These are phyloP conservation scores for Camellia oleifera DNA, from an alignment of 179 eudicot genomes.

Conservation along the genomic window DNA sequence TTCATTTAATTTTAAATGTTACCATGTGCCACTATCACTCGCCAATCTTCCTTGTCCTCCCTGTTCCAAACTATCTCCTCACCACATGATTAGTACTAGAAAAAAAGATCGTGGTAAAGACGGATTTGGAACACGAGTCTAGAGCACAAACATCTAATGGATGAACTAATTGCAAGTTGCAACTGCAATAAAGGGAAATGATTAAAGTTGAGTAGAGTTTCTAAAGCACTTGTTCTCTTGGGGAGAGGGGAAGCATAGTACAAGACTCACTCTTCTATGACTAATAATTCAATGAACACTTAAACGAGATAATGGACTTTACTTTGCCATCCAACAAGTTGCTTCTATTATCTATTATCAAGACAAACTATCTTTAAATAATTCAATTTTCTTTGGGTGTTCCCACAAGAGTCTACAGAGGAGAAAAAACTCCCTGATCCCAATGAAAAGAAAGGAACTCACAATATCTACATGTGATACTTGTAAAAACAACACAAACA, in stretches of 20 bases:
- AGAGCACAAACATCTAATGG: not conserved
- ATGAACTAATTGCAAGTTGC: not conserved
- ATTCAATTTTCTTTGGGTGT: slow-evolving; percentile 13
- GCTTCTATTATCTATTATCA: not conserved
- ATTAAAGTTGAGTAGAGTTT: no score
- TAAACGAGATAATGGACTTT: not conserved
- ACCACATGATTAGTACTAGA: not conserved
- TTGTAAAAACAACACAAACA: slow-evolving; percentile 32
- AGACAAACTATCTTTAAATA: slow-evolving; percentile 7
- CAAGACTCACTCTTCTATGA: not conserved
- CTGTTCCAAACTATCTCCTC: not conserved
- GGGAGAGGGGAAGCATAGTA: no score
- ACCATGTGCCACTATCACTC: not conserved
- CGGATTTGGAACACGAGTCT: no score
- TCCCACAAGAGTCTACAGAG: slow-evolving; percentile 19
- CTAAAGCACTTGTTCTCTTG: no score
- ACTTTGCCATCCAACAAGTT: not conserved
- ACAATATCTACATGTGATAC: slow-evolving; percentile 45
- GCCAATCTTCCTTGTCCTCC: not conserved
- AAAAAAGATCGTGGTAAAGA: no score
- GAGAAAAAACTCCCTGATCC: slow-evolving; percentile 27
- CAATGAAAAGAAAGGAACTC: slow-evolving; percentile 24
- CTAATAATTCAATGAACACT: not conserved
- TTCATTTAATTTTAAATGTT: not conserved
- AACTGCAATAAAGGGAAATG: no score